Conservation (phyloP, 306 rosid genomes). For the Prunus davidiana region DNA sequence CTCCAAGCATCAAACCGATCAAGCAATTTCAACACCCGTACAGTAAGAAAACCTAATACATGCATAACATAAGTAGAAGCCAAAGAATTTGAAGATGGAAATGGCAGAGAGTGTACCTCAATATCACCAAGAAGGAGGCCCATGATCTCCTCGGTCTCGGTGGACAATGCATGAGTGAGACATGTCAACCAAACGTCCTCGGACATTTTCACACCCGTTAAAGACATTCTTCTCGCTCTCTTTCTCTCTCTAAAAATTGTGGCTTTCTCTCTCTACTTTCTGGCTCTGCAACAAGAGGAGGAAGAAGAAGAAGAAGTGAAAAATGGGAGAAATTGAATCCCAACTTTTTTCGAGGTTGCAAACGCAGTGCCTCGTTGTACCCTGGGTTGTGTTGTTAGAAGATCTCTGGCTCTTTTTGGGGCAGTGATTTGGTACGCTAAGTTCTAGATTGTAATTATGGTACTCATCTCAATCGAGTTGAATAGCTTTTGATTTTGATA, state of each 20-base stretch:
- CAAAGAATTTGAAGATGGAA: not conserved
- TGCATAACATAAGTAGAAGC: not conserved
- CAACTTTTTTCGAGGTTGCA: not conserved
- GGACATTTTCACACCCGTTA: conserved; percentile 82
- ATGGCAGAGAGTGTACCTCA: conserved; percentile 45
- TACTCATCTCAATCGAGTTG: not conserved
- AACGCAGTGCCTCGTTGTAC: not conserved
- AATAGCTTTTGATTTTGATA: too few species aligned
- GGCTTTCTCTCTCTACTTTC: not conserved
- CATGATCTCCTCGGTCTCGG: conserved; percentile 99
- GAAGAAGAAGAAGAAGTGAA: not conserved
- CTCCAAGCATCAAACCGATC: conserved; percentile 4
- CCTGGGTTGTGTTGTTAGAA: not conserved
- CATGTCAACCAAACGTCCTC: conserved; percentile 95
- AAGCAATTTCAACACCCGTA: conserved; percentile 16
- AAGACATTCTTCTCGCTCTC: conserved; percentile 48
- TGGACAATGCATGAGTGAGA: conserved; percentile 90
- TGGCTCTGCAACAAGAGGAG: not conserved
- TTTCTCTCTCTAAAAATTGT: conserved; percentile 1
- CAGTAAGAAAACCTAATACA: not conserved
- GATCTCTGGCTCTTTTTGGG: not conserved
- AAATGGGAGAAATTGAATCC: not conserved
- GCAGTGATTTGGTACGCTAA: not conserved
- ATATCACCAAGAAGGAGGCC: conserved; percentile 97
- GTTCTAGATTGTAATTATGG: not conserved